Percentiles rank a stretch among this genome's conserved stretches.
phyloP scores from a whole-genome alignment of 148 eudicot species.

The Oxyria digyna region DNA sequence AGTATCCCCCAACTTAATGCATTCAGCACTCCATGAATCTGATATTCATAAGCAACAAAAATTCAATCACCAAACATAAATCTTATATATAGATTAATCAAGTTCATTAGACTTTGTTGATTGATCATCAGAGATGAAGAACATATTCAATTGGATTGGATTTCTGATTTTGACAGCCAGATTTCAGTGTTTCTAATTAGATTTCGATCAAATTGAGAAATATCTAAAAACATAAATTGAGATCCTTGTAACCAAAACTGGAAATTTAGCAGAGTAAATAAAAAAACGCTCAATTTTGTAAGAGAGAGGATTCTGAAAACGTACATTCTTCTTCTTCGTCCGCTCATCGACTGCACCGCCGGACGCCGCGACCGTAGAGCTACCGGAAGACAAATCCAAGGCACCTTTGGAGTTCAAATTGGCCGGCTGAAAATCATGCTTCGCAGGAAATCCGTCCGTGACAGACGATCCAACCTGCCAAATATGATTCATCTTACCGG shows the following conservation, averaged over 20 bases:
- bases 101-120: background rate
- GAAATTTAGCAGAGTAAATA: background rate
- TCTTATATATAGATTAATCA: background rate
- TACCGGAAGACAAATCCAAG: conserved; percentile 31
- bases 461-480: conserved; percentile 70
- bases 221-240: no score
- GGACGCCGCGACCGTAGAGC: conserved; percentile 6
- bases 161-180: no score
- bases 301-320: conserved; percentile 12
- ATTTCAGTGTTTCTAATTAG: no score
- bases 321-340: conserved; percentile 46
- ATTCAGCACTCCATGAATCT: conserved; percentile 91
- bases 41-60: conserved; percentile 12
- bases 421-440: conserved; percentile 35
- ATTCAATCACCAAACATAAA: background rate
- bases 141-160: no score
- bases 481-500: conserved; percentile 36
- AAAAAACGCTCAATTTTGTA: background rate
- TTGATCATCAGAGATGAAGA: no score
- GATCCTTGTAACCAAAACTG: background rate
- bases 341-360: conserved; percentile 8
- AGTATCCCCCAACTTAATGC: conserved; percentile 86
- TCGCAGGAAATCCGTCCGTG: conserved; percentile 24
- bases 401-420: conserved; percentile 40
- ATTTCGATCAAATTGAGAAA: background rate